Percentiles rank a stretch among this genome's conserved stretches.
Conservation (phyloP, 75 land plant species). For the Ceratopteris richardii region DNA sequence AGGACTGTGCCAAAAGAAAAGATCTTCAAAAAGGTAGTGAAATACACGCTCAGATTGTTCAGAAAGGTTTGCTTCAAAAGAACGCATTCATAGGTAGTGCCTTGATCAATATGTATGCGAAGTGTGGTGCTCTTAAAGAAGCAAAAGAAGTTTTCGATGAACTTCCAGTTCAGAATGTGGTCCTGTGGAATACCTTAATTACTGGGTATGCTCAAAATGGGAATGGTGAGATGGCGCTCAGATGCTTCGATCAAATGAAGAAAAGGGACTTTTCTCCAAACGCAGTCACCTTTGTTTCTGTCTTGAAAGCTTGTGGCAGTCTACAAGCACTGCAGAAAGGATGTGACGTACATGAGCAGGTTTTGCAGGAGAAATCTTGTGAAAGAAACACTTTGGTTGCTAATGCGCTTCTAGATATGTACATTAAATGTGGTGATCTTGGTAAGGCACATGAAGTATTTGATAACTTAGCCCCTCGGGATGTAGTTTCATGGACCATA, state of each 20-base stretch:
- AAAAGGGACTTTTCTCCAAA: not conserved
- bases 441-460: conserved; percentile 18
- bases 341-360: conserved; percentile 15
- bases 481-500: conserved; percentile 34
- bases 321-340: conserved; percentile 10
- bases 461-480: conserved; percentile 12
- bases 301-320: conserved; percentile 27
- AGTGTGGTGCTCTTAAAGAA: conserved; percentile 21
- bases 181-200: conserved; percentile 34
- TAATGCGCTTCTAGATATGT: conserved; percentile 23
- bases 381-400: conserved; percentile 3
- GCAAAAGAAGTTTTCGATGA: conserved; percentile 22
- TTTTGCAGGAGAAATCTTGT: conserved; percentile 6
- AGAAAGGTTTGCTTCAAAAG: not conserved
- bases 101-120: conserved; percentile 32
- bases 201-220: conserved; percentile 19
- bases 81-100: not conserved
- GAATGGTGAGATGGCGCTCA: conserved; percentile 16
- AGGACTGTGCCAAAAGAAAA: too few relatives aligned
- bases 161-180: conserved; percentile 14
- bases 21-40: too few relatives aligned
- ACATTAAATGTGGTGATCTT: conserved; percentile 17
- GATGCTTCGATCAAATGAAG: conserved; percentile 34
- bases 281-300: conserved; percentile 15
- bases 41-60: not conserved